Evolutionary conservation across 208 protist genomes (phyloP), one percentile per base, ranked within the genome.

Genomic region (Angomonas deanei): DNA sequence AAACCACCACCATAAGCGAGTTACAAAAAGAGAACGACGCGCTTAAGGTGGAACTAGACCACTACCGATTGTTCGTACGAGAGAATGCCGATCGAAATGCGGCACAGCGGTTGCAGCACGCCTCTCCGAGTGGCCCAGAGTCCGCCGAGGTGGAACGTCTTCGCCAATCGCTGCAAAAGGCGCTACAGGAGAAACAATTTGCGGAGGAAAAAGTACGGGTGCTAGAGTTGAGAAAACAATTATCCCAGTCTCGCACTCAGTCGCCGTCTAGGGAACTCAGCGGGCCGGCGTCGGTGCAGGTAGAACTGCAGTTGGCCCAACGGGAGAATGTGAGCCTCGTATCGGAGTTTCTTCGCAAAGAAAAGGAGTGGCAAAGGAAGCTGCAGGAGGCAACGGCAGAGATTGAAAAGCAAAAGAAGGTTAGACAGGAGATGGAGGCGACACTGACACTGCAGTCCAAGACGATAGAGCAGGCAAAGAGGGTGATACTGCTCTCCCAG

Each of bases 281-380:
- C 28, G 8, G 28, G 28, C 17, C 30, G 19, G 24, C 10, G 17
- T n/a, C 46, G 10, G 32, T 34, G 13, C 39, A 62, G 26, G 61
- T 62, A 66, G 71, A 77, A 49, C 61, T 68, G 56, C 38, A 63
- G 24, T 70, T 84, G 28, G 64, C 79, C 17, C 72, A 72, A 42
- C 57, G 85, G 50, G 80, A 85, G 58, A 81, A 85, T 63, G 26
- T 68, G 23, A 56, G 56, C 5, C 72, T 76, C 32, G 74, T 72
- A 8, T 62, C 65, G 28, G 80, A 86, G 56, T 85, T 83, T 58
- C 70, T 82, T 33, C 46, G 67, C 11, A 61, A 69, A 47, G 82
- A 88, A 64, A 71, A 64, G 48, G 67, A 67, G 54, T 84, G 82
- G 78, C 82, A 84, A 57, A 52, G 59, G 58, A 62, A 64, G 34